Percentiles rank a stretch among this genome's conserved stretches.
Conservation (phyloP, 2,329 filamentous ascomycete species). For the Venturia nashicola region DNA sequence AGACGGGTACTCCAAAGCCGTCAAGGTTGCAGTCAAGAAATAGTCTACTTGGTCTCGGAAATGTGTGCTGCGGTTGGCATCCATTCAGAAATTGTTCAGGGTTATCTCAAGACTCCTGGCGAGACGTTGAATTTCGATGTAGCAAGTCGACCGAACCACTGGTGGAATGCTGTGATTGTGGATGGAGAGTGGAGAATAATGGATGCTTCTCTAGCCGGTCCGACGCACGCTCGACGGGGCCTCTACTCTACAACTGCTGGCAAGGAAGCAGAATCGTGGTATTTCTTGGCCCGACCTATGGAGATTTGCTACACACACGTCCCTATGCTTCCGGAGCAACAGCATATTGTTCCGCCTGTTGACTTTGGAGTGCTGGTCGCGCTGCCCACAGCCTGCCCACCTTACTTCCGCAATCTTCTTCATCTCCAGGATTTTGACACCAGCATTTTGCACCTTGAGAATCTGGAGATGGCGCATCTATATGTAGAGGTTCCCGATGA, state of each 20-base stretch:
- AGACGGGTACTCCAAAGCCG: conserved; percentile 73
- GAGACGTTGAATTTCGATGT: conserved; percentile 60
- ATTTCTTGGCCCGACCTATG: conserved; percentile 79
- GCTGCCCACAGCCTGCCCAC: conserved; percentile 72
- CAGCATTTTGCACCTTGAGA: conserved; percentile 70
- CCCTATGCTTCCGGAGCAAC: conserved; percentile 73
- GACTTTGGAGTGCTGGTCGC: conserved; percentile 76
- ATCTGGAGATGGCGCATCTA: conserved; percentile 85
- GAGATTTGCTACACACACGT: conserved; percentile 96
- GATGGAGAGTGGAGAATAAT: conserved; percentile 95
- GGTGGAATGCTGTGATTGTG: conserved; percentile 90
- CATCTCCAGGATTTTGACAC: conserved; percentile 87
- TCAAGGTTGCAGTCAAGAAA: conserved; percentile 77
- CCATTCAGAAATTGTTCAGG: conserved; percentile 73
- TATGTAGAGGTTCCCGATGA: conserved; percentile 80
- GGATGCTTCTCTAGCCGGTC: conserved; percentile 83
- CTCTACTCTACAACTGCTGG: conserved; percentile 63
- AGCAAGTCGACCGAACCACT: conserved; percentile 84
- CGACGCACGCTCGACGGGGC: conserved; percentile 70
- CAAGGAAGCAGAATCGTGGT: conserved; percentile 72
- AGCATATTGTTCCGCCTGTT: conserved; percentile 84
- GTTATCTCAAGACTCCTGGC: conserved; percentile 83
- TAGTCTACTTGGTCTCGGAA: conserved; percentile 75
- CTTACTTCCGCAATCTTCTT: conserved; percentile 73
- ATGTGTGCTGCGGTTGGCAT: conserved; percentile 90